Base-by-base conservation (phyloP, 2,329 filamentous ascomycete species). In the Diplodia scrobiculata region DNA sequence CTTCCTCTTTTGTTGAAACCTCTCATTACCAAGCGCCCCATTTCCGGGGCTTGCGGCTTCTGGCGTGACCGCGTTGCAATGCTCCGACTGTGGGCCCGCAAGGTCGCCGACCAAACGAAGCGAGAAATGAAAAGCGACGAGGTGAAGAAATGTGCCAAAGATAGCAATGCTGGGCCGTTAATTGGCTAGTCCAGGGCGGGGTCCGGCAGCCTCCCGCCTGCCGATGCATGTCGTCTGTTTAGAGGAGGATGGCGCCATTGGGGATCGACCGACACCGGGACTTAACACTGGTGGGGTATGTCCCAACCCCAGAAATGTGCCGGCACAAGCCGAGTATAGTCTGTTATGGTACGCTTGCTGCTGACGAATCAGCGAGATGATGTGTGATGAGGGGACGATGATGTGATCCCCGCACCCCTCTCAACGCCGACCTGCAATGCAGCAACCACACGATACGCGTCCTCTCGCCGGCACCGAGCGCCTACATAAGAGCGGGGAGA, bases 341-440 rank as follows among this genome's bases (percentile, higher is more conserved):
- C 17, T 32, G 17, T 5, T 45, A 6, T 34, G 55, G 55, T 5
- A 11, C 17, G 36, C 17, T 27, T 45, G 11, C 41, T 65, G 51
- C 52, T 58, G 63, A 65, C 63, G 38, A 65, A 65, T 65, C 32
- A 36, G 27, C 34, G 19, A 11, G 41, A 55, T 65, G 63, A 29
- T 65, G 63, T 25, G n/a, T 65, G 51, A 55, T 54, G 63, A 65
- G 63, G 63, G 63, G 52, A 13, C n/a, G 51, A 65, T 65, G 63
- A 58, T 65, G 63, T 65, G 52, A 65, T 65, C 32, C 51, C 52
- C 52, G 27, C n/a, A 38, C 51, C 63, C 63, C 63, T 58, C 52
- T 21, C 27, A n/a, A 48, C 45, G 41, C 36, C 27, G 41, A 36
- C 58, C 45, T 50, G 13, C n/a, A 2, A 62, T 48, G 27, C 41